Conservation (phyloP, 1,284 basidiomycete genomes). For the Rhodotorula sp. region DNA sequence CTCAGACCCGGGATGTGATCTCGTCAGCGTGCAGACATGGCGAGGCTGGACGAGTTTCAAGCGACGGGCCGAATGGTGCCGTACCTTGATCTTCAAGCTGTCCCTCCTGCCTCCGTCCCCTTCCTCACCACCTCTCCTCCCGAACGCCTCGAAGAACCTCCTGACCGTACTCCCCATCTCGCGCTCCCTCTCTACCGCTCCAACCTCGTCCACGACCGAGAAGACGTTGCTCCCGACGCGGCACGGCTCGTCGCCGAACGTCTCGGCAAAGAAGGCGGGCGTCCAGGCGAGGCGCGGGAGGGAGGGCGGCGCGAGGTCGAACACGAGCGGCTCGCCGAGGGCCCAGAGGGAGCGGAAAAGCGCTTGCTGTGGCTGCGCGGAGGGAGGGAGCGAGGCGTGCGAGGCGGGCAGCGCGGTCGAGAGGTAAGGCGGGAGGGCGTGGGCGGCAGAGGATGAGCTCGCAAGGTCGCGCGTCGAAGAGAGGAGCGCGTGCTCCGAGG, state of each 20-base stretch:
- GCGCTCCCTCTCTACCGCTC: background rate
- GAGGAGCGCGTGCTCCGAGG: background rate
- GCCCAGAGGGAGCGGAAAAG: constrained; percentile 71
- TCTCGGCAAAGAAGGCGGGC: constrained; percentile 73
- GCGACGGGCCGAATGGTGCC: constrained; percentile 8
- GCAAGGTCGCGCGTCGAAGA: background rate
- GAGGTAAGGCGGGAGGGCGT: no score
- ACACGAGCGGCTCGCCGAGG: constrained; percentile 71
- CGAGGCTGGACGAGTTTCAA: background rate
- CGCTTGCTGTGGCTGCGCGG: background rate
- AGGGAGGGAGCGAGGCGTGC: background rate
- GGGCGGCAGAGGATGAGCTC: background rate
- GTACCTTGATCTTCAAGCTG: constrained; percentile 78
- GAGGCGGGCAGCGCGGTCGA: background rate
- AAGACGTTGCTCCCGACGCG: constrained; percentile 40
- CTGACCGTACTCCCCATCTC: constrained; percentile 66
- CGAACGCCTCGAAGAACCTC: constrained; percentile 79
- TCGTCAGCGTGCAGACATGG: no score
- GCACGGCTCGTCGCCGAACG: constrained; percentile 66
- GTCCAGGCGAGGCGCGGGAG: constrained; percentile 61
- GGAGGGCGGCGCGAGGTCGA: constrained; percentile 64
- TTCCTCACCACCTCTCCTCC: constrained; percentile 53
- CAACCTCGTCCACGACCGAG: background rate
- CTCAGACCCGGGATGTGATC: no score
- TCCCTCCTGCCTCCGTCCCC: background rate